Conservation (phyloP, 805 yeast species). For the Metschnikowia similis region DNA sequence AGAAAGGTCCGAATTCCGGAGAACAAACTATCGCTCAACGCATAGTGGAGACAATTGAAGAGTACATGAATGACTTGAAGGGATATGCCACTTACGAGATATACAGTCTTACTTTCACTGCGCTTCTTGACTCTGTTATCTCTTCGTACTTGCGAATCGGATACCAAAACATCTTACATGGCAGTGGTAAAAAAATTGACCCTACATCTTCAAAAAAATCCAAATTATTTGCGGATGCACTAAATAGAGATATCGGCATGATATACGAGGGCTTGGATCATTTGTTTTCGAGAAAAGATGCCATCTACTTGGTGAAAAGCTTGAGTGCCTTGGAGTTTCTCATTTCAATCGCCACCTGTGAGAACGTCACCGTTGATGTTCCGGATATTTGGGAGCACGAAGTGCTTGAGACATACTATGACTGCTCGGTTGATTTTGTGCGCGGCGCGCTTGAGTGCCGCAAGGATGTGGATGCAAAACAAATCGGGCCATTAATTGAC, state of each 20-base stretch:
- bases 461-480: constrained; percentile 38
- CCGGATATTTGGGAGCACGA: constrained; percentile 52
- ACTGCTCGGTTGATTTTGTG: constrained; percentile 70
- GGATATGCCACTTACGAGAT: constrained; percentile 41
- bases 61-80: constrained; percentile 65
- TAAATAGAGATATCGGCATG: constrained; percentile 36
- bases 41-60: constrained; percentile 68
- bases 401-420: constrained; percentile 63
- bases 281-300: constrained; percentile 39
- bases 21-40: constrained; percentile 49
- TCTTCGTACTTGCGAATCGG: constrained; percentile 38
- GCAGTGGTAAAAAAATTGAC: constrained; percentile 40
- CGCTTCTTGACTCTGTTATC: constrained; percentile 36
- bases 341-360: constrained; percentile 37
- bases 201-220: constrained; percentile 32
- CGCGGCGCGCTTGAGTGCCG: constrained; percentile 55
- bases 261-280: constrained; percentile 33
- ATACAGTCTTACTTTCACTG: constrained; percentile 35
- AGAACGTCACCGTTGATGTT: constrained; percentile 28
- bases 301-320: constrained; percentile 34
- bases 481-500: constrained; percentile 25
- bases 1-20: constrained; percentile 21
- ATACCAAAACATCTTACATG: constrained; percentile 37
- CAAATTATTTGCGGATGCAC: constrained; percentile 36
- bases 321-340: constrained; percentile 39